Percentiles rank a stretch among this genome's conserved stretches.
phyloP scores from a whole-genome alignment of 306 rosid genomes.

The Cucurbita pepo region DNA sequence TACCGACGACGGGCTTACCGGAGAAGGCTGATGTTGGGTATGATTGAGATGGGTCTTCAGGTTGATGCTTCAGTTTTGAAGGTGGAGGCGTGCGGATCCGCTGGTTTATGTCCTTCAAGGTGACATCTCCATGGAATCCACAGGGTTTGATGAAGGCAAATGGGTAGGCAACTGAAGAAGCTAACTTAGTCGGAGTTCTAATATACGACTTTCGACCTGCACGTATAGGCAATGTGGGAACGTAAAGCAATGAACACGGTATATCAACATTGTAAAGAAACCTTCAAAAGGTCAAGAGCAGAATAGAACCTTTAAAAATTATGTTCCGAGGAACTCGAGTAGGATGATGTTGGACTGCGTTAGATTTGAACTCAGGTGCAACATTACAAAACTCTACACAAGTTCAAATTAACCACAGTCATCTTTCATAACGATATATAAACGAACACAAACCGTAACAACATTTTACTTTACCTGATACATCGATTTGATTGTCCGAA shows the following conservation, averaged over 20 bases:
- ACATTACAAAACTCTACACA: constrained; percentile 36
- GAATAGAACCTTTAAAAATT: constrained; percentile 50
- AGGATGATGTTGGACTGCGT: constrained; percentile 18
- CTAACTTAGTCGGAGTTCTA: constrained; percentile 47
- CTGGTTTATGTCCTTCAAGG: constrained; percentile 87
- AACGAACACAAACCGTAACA: not conserved
- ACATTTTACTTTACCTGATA: constrained; percentile 36
- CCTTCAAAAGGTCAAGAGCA: not conserved
- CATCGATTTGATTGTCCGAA: constrained; percentile 37
- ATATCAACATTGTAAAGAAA: too few species aligned
- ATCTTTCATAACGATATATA: not conserved
- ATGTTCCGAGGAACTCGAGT: constrained; percentile 34
- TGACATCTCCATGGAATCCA: constrained; percentile 69
- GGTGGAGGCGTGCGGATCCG: constrained; percentile 66
- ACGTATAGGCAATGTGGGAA: not conserved
- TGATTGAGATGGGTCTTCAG: constrained; percentile 35
- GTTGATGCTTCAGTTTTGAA: constrained; percentile 27
- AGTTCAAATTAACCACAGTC: not conserved
- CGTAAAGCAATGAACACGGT: too few species aligned
- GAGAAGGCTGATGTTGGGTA: constrained; percentile 87
- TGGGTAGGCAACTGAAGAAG: constrained; percentile 81
- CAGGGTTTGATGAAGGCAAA: constrained; percentile 78
- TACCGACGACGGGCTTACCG: constrained; percentile 89
- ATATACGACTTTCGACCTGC: constrained; percentile 67
- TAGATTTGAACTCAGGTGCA: constrained; percentile 30